Evolutionary conservation across 345 rosid genomes (phyloP), one percentile per base, ranked within the genome.

Genomic region (Eucalyptus regnans): DNA sequence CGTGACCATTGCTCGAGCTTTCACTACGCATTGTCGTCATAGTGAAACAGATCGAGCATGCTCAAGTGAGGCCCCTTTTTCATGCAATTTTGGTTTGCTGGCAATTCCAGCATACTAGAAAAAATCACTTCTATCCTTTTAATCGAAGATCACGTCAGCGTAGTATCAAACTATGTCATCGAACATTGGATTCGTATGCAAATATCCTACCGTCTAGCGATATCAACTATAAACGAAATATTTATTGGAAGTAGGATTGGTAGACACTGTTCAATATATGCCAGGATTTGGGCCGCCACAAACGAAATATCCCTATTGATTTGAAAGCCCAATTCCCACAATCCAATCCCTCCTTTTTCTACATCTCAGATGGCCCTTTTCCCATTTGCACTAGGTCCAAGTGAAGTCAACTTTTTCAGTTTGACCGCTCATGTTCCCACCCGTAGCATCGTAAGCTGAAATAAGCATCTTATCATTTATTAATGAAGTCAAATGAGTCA

Each of bases 151-250:
- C 58, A 52, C 58, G 20, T 52, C 58, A 52, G 10, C 10, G 10
- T 25, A 20, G 20, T 52, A 52, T 52, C 58, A 18, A 52, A 52
- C 58, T 18, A 52, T 52, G 58, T 52, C 58, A 52, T 52, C 9
- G 25, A 52, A 52, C 58, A 52, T 18, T 52, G 2, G 58, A 52
- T 52, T 29, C 3, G 17, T 0, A 27, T 29, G 71, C 71, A 62
- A 12, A 62, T 13, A 17, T 62, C 33, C 0, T 13, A 12, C 1
- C 0, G 2, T 27, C 31, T 12, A 62, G 33, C 7, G 4, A 62
- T 3, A 29, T 62, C 33, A 14, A 29, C 33, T 3, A 13, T 3
- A 29, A 6, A 62, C 4, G 9, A 13, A 62, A 29, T 29, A 62
- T 29, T 29, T 4, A 62, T 62, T 12, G 33, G 33, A 14, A 62